Base-by-base conservation (phyloP, 208 protist species). In the Leptomonas pyrrhocoris region DNA sequence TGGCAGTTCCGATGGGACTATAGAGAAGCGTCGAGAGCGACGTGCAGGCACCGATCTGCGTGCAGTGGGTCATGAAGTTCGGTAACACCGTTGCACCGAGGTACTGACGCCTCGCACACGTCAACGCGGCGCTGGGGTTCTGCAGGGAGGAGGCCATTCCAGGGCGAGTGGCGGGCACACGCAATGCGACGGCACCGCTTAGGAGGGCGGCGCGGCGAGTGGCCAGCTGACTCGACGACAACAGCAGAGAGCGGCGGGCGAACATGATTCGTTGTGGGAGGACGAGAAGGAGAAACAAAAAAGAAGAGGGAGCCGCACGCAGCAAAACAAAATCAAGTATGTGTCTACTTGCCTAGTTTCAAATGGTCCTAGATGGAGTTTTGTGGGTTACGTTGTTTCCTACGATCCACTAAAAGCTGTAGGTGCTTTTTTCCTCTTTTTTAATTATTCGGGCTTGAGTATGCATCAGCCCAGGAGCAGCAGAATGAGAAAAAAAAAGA, bases 21-120 rank as follows among this genome's bases (percentile, higher is more conserved):
- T 94, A 94, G 34, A 94, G 75, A 4, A 96, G 58, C 28, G 84
- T 85, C n/a, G 81, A 82, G 15, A 92, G 81, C 27, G 83, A 89
- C 13, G 72, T 64, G 80, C 85, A 94, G 21, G 70, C 68, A 9
- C 61, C 68, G 50, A 94, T 30, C 56, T 93, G 78, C 31, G 81
- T 77, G 55, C 66, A 78, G 68, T 96, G 90, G 5, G 78, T 73
- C 19, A 71, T 53, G 50, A 96, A 77, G 75, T 96, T 92, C 16
- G 77, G 38, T 11, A 80, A 23, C 0, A 93, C 63, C 15, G 70
- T 66, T 13, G 77, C 51, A 5, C 79, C 82, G 21, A 69, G 31
- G 72, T 79, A 88, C 58, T 62, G 34, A 18, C 85, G 85, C 69
- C 64, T 71, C 15, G 74, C 34, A 40, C 59, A 46, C 40, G 56